phyloP scores from a whole-genome alignment of 2,329 filamentous ascomycete genomes.

The Phyllosticta paracitricarpa region DNA sequence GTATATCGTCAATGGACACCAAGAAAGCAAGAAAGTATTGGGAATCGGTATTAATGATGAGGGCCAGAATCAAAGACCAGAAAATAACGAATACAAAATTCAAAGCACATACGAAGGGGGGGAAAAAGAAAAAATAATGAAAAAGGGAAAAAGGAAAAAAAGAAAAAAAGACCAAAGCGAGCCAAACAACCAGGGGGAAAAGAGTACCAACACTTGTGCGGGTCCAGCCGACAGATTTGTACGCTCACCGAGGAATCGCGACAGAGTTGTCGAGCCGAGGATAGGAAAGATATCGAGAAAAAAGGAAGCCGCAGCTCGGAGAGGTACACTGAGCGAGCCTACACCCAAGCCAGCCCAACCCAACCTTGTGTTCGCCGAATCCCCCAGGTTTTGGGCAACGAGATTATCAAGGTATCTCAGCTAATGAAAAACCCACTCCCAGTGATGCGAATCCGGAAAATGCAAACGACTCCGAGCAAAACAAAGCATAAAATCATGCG shows the following conservation, averaged over 20 bases:
- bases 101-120: not conserved
- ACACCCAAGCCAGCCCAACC: constrained; percentile 11
- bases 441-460: constrained; percentile 8
- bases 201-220: constrained; percentile 9
- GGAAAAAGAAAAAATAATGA: not conserved
- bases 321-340: constrained; percentile 9
- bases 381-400: constrained; percentile 9
- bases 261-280: constrained; percentile 6
- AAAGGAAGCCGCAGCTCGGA: constrained; percentile 7
- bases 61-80: not conserved
- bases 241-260: constrained; percentile 3
- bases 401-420: constrained; percentile 10
- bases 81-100: constrained; percentile 1
- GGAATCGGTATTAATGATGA: constrained; percentile 9
- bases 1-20: constrained; percentile 11
- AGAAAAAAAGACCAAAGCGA: not conserved
- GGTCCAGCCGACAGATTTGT: constrained; percentile 10
- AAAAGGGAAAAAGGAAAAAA: not conserved
- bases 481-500: not conserved
- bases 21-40: constrained; percentile 2
- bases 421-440: constrained; percentile 7
- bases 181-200: constrained; percentile 6
- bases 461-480: not conserved
- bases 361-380: constrained; percentile 10
- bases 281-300: constrained; percentile 1